Conservation (phyloP, 192 early-diverging fungal genomes). For the Globomyces pollinis-pini region DNA sequence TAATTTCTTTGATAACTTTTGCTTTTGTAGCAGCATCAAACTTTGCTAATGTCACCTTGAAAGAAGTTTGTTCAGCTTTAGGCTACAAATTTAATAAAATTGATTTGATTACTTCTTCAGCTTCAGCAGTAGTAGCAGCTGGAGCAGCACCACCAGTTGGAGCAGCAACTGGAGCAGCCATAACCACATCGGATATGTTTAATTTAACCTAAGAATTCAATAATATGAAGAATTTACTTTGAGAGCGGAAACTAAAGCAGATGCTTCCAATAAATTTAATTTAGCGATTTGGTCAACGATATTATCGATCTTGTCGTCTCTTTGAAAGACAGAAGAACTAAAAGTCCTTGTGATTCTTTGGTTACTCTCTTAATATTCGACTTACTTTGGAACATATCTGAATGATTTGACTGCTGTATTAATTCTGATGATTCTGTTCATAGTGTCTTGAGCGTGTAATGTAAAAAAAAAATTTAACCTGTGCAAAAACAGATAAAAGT, state of each 20-base stretch:
- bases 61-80: constrained; percentile 82
- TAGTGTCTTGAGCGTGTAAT: too few species aligned
- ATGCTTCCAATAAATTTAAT: constrained; percentile 89
- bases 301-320: background rate
- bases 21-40: constrained; percentile 90
- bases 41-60: constrained; percentile 94
- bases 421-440: too few species aligned
- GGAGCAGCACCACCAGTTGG: too few species aligned
- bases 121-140: constrained; percentile 60
- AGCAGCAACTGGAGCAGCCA: constrained; percentile 65
- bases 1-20: constrained; percentile 97
- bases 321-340: too few species aligned
- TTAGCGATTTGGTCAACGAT: constrained; percentile 89
- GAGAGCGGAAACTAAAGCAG: constrained; percentile 75
- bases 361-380: too few species aligned
- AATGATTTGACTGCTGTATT: too few species aligned
- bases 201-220: constrained; percentile 51
- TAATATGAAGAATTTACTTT: constrained; percentile 60
- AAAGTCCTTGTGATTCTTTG: too few species aligned
- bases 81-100: background rate
- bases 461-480: too few species aligned
- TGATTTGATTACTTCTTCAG: constrained; percentile 49
- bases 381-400: too few species aligned
- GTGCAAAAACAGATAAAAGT: too few species aligned
- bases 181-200: constrained; percentile 87